A percentile compares a stretch with the other conserved stretches of the same genome.
phyloP scores from a whole-genome alignment of 495 filamentous ascomycete species.

The Astrocystis sublimbata region DNA sequence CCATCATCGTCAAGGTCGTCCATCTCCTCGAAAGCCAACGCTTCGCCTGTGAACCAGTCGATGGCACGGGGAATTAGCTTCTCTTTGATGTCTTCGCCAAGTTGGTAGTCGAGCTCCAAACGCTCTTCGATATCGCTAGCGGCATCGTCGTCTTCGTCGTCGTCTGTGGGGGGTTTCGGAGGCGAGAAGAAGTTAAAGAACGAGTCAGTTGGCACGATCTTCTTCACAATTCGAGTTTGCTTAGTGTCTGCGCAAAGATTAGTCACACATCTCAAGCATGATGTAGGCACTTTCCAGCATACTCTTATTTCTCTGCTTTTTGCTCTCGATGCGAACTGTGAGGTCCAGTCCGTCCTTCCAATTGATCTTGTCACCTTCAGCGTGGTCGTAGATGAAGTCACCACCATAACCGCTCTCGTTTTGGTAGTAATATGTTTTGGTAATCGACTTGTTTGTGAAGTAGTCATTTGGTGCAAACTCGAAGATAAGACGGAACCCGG shows the following conservation, averaged over 20 bases:
- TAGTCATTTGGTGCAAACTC: slow-evolving; percentile 93
- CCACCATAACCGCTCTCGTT: slow-evolving; percentile 97
- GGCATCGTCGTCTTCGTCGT: slow-evolving; percentile 74
- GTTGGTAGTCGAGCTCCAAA: slow-evolving; percentile 96
- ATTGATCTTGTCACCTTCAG: slow-evolving; percentile 95
- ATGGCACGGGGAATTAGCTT: slow-evolving; percentile 98
- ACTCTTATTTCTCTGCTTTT: slow-evolving; percentile 99
- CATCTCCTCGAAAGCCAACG: slow-evolving; percentile 92
- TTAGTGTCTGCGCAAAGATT: slow-evolving; percentile 74
- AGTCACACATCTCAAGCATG: slow-evolving; percentile 29
- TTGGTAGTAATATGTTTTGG: slow-evolving; percentile 99
- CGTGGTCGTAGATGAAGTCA: slow-evolving; percentile 99
- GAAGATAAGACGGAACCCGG: slow-evolving; percentile 97
- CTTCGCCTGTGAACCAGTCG: slow-evolving; percentile 99
- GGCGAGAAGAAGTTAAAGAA: slow-evolving; percentile 99
- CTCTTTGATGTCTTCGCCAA: slow-evolving; percentile 99
- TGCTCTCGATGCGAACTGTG: slow-evolving; percentile 92
- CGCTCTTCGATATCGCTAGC: slow-evolving; percentile 94
- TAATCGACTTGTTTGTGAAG: slow-evolving; percentile 95
- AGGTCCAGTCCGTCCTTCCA: slow-evolving; percentile 94
- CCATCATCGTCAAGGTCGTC: slow-evolving; percentile 87
- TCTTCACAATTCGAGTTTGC: slow-evolving; percentile 98
- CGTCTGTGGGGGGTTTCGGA: slow-evolving; percentile 77
- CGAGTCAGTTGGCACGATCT: slow-evolving; percentile 95
- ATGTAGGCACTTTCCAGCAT: slow-evolving; percentile 38